Conservation (phyloP, 1,284 basidiomycete species). For the Gymnopus androsaceus region DNA sequence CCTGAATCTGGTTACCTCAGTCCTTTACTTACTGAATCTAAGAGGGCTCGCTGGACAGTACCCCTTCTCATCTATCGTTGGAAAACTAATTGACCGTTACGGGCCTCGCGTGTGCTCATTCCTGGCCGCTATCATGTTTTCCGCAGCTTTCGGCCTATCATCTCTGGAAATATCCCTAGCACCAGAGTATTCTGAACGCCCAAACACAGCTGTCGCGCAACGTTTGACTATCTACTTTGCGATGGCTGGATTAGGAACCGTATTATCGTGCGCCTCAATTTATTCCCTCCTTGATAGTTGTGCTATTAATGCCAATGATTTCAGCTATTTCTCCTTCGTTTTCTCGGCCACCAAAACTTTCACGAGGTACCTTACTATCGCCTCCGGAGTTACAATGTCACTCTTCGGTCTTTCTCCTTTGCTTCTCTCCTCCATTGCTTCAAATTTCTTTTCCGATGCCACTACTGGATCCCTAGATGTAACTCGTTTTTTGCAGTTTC, state of each 20-base stretch:
- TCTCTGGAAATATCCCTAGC: conserved; percentile 54
- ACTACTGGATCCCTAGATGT: conserved; percentile 52
- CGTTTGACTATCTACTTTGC: conserved; percentile 61
- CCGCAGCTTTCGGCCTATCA: conserved; percentile 60
- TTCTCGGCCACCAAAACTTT: conserved; percentile 76
- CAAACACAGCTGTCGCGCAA: conserved; percentile 48
- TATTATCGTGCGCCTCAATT: conserved; percentile 61
- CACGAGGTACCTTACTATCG: conserved; percentile 61
- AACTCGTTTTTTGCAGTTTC: conserved; percentile 55
- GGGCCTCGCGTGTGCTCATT: conserved; percentile 69
- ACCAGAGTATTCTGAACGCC: conserved; percentile 36
- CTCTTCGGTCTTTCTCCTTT: conserved; percentile 78
- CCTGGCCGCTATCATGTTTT: conserved; percentile 59
- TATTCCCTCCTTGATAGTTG: neutral
- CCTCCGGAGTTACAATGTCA: conserved; percentile 67
- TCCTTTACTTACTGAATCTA: neutral
- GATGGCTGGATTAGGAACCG: conserved; percentile 64
- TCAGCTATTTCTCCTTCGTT: conserved; percentile 72
- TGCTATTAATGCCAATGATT: neutral
- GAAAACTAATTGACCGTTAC: conserved; percentile 57
- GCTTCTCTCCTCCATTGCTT: conserved; percentile 67
- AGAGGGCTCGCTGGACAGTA: conserved; percentile 75
- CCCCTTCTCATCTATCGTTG: conserved; percentile 60
- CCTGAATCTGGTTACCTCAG: neutral
- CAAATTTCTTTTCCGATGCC: conserved; percentile 54